phyloP scores from a whole-genome alignment of 371 early-diverging fungal genomes.

The Entomophthora muscae region DNA sequence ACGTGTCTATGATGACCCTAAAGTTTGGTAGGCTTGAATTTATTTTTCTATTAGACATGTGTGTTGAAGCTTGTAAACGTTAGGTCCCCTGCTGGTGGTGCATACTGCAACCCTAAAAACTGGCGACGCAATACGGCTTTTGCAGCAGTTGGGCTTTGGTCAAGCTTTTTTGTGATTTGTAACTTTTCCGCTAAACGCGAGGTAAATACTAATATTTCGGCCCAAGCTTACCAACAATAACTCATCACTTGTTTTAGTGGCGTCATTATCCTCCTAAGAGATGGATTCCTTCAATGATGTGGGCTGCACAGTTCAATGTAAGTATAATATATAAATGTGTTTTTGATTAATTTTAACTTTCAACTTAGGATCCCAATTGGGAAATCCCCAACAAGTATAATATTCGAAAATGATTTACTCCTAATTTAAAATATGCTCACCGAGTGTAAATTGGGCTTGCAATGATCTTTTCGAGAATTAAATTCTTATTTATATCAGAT shows the following conservation, averaged over 20 bases:
- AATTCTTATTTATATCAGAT: too few species aligned
- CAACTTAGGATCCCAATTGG: neutral
- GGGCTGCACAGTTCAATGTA: constrained; percentile 6
- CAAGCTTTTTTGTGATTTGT: constrained; percentile 4
- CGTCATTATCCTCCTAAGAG: constrained; percentile 10
- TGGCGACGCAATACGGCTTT: constrained; percentile 12
- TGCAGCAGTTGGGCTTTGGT: constrained; percentile 1
- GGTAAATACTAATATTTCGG: constrained; percentile 1
- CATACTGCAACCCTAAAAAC: constrained; percentile 9
- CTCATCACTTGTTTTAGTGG: constrained; percentile 6
- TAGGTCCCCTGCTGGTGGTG: constrained; percentile 10
- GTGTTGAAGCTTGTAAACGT: too few species aligned
- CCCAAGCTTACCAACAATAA: neutral
- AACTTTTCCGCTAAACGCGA: constrained; percentile 9
- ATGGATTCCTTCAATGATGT: constrained; percentile 14
- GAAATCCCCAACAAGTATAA: neutral
- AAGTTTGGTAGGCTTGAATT: too few species aligned
- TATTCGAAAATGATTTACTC: too few species aligned
- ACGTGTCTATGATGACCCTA: too few species aligned
- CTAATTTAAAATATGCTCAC: too few species aligned
- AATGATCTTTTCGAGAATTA: too few species aligned
- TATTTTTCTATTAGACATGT: too few species aligned
- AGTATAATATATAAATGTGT: neutral
- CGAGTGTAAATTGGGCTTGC: too few species aligned
- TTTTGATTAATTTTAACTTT: neutral